phyloP scores from a whole-genome alignment of 1,284 basidiomycete species.

The Melampsora larici-populina region DNA sequence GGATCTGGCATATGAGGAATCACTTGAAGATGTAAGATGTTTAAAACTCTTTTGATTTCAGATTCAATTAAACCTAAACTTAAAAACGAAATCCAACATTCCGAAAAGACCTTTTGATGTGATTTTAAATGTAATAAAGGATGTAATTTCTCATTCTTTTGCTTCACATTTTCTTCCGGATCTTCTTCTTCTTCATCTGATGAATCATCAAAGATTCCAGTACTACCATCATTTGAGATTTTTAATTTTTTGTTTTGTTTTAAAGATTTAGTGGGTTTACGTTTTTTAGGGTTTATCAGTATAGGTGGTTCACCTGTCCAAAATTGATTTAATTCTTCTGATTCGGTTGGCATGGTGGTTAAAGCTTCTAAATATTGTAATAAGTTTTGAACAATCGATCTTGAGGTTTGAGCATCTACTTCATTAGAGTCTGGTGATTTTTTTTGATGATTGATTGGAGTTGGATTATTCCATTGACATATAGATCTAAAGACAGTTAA shows the following conservation, averaged over 20 bases:
- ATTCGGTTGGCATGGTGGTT: conserved; percentile 73
- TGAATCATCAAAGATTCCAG: conserved; percentile 49
- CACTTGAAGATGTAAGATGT: conserved; percentile 76
- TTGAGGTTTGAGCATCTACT: conserved; percentile 54
- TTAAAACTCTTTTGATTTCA: conserved; percentile 64
- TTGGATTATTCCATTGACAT: conserved; percentile 12
- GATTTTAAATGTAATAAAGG: conserved; percentile 67
- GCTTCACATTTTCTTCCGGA: conserved; percentile 49
- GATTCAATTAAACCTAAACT: conserved; percentile 58
- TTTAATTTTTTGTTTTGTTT: conserved; percentile 42
- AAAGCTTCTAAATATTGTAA: conserved; percentile 73
- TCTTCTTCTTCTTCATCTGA: conserved; percentile 52
- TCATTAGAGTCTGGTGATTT: conserved; percentile 24
- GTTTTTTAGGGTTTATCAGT: conserved; percentile 58
- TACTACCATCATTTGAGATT: conserved; percentile 47
- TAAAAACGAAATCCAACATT: conserved; percentile 70
- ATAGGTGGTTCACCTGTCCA: conserved; percentile 64
- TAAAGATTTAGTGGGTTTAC: conserved; percentile 44
- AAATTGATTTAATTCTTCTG: conserved; percentile 75
- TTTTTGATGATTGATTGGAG: conserved; percentile 44
- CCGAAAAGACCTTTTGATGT: conserved; percentile 73
- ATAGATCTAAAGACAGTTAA: background rate
- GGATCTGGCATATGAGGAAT: conserved; percentile 75
- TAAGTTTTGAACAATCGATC: conserved; percentile 61
- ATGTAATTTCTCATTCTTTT: conserved; percentile 48